Conservation (phyloP, 805 yeast genomes). For the Wickerhamiella hasegawae region DNA sequence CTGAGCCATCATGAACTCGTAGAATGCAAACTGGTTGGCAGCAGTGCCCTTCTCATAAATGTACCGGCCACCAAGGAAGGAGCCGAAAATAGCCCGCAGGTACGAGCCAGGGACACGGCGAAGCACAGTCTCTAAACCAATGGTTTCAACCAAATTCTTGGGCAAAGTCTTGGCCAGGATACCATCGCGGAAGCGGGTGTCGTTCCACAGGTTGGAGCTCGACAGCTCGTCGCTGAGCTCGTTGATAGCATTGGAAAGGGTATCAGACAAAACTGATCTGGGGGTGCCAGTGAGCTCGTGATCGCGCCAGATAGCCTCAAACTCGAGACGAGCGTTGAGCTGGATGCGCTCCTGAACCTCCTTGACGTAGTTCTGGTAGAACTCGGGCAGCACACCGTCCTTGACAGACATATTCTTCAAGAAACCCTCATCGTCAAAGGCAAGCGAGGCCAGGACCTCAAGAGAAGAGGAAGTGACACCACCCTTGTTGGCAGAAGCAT, state of each 20-base stretch:
- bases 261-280: conserved; percentile 52
- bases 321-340: conserved; percentile 68
- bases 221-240: conserved; percentile 75
- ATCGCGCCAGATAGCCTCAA: conserved; percentile 72
- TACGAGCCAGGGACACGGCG: conserved; percentile 75
- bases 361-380: conserved; percentile 70
- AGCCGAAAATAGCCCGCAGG: conserved; percentile 75
- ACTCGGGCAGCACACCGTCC: conserved; percentile 43
- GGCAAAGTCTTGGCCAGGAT: conserved; percentile 72
- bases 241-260: conserved; percentile 68
- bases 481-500: conserved; percentile 95
- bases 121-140: conserved; percentile 49
- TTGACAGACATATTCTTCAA: conserved; percentile 59
- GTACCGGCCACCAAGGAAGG: conserved; percentile 68
- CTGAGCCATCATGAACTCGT: conserved; percentile 26
- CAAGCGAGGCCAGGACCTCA: conserved; percentile 87
- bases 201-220: conserved; percentile 71
- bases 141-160: conserved; percentile 41
- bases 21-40: conserved; percentile 46
- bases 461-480: conserved; percentile 95
- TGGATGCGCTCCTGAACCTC: conserved; percentile 67
- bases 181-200: conserved; percentile 55
- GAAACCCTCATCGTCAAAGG: conserved; percentile 76
- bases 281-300: conserved; percentile 48
- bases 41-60: conserved; percentile 71